Evolutionary conservation across 305 asterid species (phyloP).

Genomic region (Plantago lanceolata): DNA sequence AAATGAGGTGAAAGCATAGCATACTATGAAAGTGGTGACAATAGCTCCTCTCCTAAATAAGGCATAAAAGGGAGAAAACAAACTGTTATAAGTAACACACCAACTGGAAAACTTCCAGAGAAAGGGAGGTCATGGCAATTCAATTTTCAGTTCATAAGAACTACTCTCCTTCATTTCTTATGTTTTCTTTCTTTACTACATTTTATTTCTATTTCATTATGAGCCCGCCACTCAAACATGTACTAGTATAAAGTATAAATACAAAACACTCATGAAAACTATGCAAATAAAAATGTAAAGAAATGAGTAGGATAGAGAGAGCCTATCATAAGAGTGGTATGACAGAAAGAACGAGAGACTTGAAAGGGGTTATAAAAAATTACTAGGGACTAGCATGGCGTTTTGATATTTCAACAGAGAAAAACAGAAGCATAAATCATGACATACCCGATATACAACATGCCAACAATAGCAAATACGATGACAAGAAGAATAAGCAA

Average conservation of each 20-base stretch:
- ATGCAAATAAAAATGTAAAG: background rate
- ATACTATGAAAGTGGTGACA: slow-evolving; percentile 57
- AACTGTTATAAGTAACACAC: background rate
- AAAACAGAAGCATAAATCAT: slow-evolving; percentile 9
- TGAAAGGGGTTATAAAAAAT: background rate
- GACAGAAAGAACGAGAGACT: background rate
- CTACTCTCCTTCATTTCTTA: background rate
- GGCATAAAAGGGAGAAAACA: background rate
- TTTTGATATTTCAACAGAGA: slow-evolving; percentile 12
- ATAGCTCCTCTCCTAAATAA: slow-evolving; percentile 73
- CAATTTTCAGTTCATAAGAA: background rate
- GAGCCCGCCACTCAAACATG: no score
- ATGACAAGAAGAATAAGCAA: slow-evolving; percentile 65
- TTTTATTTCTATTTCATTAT: no score
- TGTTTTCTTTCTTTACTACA: no score
- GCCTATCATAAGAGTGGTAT: background rate
- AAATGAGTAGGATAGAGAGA: background rate
- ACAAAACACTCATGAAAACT: no score
- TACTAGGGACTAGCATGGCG: slow-evolving; percentile 3
- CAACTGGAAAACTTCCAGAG: background rate
- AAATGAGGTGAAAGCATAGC: slow-evolving; percentile 72
- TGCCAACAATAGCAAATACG: slow-evolving; percentile 51
- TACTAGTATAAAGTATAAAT: no score
- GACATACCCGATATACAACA: slow-evolving; percentile 60
- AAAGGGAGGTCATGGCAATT: background rate